Base-by-base conservation (phyloP, 495 filamentous ascomycete species). In the Xylaria castorea region DNA sequence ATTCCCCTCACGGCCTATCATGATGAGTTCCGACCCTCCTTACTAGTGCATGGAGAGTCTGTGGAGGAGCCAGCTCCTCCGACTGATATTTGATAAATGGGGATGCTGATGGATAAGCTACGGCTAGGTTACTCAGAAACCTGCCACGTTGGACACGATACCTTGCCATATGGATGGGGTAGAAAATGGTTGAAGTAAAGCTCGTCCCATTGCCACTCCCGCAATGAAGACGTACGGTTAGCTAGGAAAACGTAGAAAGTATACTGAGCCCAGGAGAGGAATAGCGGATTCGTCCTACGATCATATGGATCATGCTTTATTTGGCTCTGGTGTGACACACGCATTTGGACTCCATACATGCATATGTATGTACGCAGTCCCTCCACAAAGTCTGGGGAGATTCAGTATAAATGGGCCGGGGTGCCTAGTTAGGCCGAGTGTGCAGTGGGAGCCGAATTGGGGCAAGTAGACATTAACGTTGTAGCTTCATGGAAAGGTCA, bases 11-110 rank as follows among this genome's bases (percentile, higher is more conserved):
- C 67, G 53, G 27, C 67, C 53, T 69, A 60, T 69, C 38, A 40
- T 51, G 22, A 60, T 46, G 11, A 22, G 40, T 34, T 36, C 67
- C 53, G 67, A 30, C 67, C 53, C 67, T 69, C 67, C 67, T 25
- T 69, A 22, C 5, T 14, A 22, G 7, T 7, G 36, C 6, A 30
- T 32, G 27, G 36, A 68, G 36, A 18, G 36, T n/a, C n/a, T 36
- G 27, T 34, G 27, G 34, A 68, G 66, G n/a, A 40, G 50, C 53
- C 36, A 58, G 66, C 64, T 53, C 38, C 27, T 11, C 32, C 46
- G 7, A 27, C 48, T 51, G 25, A 51, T 40, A 25, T 32, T 67
- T 0, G 38, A 40, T n/a, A 20, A 67, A 53, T 22, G 46, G 58
- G 32, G 12, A 38, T 14, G 27, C 48, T 67, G 64, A 53, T 51